These are phyloP conservation scores for Plectranthus barbatus DNA, from an alignment of 257 asterid genomes.

Conservation along the genomic window DNA sequence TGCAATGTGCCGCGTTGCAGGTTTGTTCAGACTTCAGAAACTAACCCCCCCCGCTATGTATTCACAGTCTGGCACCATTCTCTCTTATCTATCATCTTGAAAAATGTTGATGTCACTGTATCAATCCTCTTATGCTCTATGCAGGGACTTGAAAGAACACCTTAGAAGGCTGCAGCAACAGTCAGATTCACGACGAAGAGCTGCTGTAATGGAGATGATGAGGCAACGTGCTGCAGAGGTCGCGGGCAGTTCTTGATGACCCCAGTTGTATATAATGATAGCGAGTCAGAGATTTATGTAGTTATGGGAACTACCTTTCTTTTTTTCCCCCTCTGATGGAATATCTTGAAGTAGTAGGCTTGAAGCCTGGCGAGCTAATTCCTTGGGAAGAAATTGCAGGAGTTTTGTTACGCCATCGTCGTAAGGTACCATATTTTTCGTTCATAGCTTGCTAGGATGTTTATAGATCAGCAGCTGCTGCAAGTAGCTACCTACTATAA, in stretches of 20 bases:
- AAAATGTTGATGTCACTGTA: neutral
- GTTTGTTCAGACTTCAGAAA: slow-evolving; percentile 39
- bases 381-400: slow-evolving; percentile 13
- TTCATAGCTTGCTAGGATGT: slow-evolving; percentile 26
- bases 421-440: slow-evolving; percentile 3
- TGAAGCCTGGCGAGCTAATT: slow-evolving; percentile 11
- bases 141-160: slow-evolving; percentile 81
- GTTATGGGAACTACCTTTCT: slow-evolving; percentile 15
- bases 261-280: slow-evolving; percentile 22
- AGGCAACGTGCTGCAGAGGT: slow-evolving; percentile 94
- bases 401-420: slow-evolving; percentile 6
- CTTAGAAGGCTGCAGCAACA: slow-evolving; percentile 77
- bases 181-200: slow-evolving; percentile 90
- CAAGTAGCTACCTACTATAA: slow-evolving; percentile 10
- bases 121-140: neutral
- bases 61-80: neutral
- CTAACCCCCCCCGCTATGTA: too few relatives aligned
- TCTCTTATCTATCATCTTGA: neutral
- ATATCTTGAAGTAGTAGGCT: neutral
- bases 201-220: slow-evolving; percentile 97
- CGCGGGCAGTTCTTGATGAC: slow-evolving; percentile 47
- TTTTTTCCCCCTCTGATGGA: slow-evolving; percentile 2
- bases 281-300: slow-evolving; percentile 8
- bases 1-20: slow-evolving; percentile 99
- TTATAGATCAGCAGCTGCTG: slow-evolving; percentile 21